Conservation (phyloP, 2,329 filamentous ascomycete species). For the Fusarium buxicola region DNA sequence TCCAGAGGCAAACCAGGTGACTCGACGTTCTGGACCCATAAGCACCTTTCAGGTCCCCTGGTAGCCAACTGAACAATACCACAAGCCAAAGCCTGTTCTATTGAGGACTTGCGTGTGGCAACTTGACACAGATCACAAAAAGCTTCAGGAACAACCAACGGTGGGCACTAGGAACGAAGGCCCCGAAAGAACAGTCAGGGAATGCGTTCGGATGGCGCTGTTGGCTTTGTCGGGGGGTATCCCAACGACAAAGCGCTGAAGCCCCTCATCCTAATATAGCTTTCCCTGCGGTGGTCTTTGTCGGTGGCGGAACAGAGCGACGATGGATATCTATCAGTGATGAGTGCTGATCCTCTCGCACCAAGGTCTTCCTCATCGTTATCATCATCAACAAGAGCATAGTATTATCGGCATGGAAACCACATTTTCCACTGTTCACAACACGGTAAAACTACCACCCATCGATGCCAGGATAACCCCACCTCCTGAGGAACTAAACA, state of each 20-base stretch:
- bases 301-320: background rate
- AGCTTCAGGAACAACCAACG: constrained; percentile 24
- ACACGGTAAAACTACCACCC: constrained; percentile 24
- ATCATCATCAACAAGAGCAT: constrained; percentile 11
- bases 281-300: constrained; percentile 23
- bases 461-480: constrained; percentile 37
- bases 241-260: constrained; percentile 38
- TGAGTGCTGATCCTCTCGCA: constrained; percentile 4
- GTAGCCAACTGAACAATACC: constrained; percentile 28
- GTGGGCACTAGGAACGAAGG: constrained; percentile 13
- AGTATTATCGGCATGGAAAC: constrained; percentile 29
- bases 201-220: constrained; percentile 25
- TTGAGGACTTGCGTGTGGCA: constrained; percentile 26
- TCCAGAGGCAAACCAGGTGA: constrained; percentile 8
- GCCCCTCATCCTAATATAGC: constrained; percentile 20
- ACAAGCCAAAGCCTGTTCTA: constrained; percentile 14
- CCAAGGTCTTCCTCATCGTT: constrained; percentile 8
- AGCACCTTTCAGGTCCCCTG: constrained; percentile 18
- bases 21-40: constrained; percentile 19
- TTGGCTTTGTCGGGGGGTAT: constrained; percentile 34
- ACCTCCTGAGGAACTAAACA: constrained; percentile 29
- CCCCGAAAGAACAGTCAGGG: constrained; percentile 13
- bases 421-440: constrained; percentile 20
- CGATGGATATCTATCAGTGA: constrained; percentile 33
- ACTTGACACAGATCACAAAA: constrained; percentile 28